Conservation (phyloP, 768 basidiomycete species). For the Nidularia pulvinata region DNA sequence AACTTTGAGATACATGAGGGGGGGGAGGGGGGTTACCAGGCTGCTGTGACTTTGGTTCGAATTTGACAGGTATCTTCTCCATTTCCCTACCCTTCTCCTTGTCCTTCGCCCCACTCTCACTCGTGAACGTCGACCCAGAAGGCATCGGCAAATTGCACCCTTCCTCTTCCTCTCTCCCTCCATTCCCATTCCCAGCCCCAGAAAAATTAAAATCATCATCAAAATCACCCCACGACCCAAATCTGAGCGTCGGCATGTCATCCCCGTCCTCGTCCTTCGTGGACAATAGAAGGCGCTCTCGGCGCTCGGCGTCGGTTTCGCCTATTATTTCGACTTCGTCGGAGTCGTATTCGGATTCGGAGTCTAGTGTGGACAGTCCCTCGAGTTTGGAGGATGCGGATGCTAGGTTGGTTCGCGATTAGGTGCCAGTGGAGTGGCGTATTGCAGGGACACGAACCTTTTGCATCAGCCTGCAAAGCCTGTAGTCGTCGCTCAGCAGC, state of each 20-base stretch:
- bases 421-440: no score
- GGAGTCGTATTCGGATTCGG: slow-evolving; percentile 11
- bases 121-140: slow-evolving; percentile 29
- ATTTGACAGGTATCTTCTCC: neutral
- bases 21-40: no score
- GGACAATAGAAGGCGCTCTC: slow-evolving; percentile 47
- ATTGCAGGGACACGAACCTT: slow-evolving; percentile 12
- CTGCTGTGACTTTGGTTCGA: no score
- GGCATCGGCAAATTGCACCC: slow-evolving; percentile 22
- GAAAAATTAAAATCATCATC: slow-evolving; percentile 49
- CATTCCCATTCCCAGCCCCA: neutral
- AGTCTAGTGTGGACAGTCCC: neutral
- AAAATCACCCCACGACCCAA: slow-evolving; percentile 45
- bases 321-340: slow-evolving; percentile 31
- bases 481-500: slow-evolving; percentile 68
- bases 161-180: neutral
- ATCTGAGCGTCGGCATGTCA: slow-evolving; percentile 33
- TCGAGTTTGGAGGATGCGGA: neutral
- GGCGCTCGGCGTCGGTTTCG: slow-evolving; percentile 48
- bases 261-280: slow-evolving; percentile 24
- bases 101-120: neutral
- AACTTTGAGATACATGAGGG: no score
- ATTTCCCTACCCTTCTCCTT: no score
- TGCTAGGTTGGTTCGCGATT: neutral
- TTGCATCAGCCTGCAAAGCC: slow-evolving; percentile 32